phyloP scores from a whole-genome alignment of 768 basidiomycete species.

The Tricholoma furcatifolium region DNA sequence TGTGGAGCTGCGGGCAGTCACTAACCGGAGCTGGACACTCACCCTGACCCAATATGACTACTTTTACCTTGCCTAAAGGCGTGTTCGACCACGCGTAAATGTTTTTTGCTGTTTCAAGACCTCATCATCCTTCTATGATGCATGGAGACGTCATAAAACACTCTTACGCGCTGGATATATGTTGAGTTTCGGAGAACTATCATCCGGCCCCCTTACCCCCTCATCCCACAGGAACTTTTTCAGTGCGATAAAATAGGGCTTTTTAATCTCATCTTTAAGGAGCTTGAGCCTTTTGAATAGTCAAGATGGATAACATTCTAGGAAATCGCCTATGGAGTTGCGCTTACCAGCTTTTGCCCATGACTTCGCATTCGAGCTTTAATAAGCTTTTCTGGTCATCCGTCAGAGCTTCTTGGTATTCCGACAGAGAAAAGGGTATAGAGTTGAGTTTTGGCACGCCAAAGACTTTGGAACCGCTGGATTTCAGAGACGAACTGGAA shows the following conservation, averaged over 20 bases:
- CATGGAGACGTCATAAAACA: background rate
- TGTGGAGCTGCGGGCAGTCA: conserved; percentile 9
- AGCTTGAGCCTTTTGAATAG: conserved; percentile 59
- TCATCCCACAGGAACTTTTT: conserved; percentile 70
- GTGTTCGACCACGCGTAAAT: conserved; percentile 94
- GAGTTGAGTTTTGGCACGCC: conserved; percentile 48
- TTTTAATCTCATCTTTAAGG: conserved; percentile 70
- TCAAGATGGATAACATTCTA: background rate
- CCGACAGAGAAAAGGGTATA: conserved; percentile 64
- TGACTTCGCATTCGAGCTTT: conserved; percentile 65
- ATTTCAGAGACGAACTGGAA: conserved; percentile 17
- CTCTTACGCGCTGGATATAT: conserved; percentile 79
- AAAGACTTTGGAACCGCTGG: conserved; percentile 9
- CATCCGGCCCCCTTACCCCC: conserved; percentile 54
- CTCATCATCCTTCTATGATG: conserved; percentile 5
- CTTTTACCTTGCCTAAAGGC: conserved; percentile 78
- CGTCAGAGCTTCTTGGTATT: conserved; percentile 50
- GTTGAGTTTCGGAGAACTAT: conserved; percentile 44
- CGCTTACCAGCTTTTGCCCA: conserved; percentile 70
- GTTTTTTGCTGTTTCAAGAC: conserved; percentile 51
- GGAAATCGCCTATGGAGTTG: background rate
- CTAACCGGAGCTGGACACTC: conserved; percentile 11
- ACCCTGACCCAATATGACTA: conserved; percentile 84
- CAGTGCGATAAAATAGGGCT: conserved; percentile 73
- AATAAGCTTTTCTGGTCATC: conserved; percentile 60